A percentile compares a stretch with the other conserved stretches of the same genome.
Evolutionary conservation across 176 grass and related monocot species (phyloP).

Genomic region (barley (Hordeum vulgare)): DNA sequence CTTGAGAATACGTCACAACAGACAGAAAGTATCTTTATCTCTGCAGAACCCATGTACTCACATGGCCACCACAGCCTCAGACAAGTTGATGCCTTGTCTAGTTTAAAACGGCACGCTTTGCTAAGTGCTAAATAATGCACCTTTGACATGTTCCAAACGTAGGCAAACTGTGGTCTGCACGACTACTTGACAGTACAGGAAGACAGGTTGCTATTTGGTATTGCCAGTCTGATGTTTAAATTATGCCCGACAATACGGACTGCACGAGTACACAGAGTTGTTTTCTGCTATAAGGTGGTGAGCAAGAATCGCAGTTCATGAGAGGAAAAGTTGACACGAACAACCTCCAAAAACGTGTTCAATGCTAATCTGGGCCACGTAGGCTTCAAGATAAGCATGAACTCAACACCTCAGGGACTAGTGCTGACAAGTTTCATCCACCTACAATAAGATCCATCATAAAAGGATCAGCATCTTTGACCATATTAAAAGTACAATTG

Average conservation of each 20-base stretch:
- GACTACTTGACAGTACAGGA: constrained; percentile 1
- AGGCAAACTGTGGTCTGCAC: neutral
- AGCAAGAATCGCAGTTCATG: neutral
- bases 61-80: neutral
- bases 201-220: neutral
- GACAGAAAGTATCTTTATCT: neutral
- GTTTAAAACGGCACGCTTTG: neutral
- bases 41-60: neutral
- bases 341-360: neutral
- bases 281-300: neutral
- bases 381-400: constrained; percentile 17
- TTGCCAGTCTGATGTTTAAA: neutral
- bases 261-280: neutral
- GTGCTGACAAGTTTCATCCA: neutral
- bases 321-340: neutral
- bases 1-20: neutral
- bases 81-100: constrained; percentile 1
- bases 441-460: neutral
- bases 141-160: neutral
- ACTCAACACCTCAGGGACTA: neutral
- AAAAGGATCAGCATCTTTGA: neutral
- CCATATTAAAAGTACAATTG: neutral
- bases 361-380: neutral
- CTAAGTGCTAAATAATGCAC: neutral
- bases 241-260: neutral